phyloP scores from a whole-genome alignment of 2,329 filamentous ascomycete genomes.

The Penicillium sp. region DNA sequence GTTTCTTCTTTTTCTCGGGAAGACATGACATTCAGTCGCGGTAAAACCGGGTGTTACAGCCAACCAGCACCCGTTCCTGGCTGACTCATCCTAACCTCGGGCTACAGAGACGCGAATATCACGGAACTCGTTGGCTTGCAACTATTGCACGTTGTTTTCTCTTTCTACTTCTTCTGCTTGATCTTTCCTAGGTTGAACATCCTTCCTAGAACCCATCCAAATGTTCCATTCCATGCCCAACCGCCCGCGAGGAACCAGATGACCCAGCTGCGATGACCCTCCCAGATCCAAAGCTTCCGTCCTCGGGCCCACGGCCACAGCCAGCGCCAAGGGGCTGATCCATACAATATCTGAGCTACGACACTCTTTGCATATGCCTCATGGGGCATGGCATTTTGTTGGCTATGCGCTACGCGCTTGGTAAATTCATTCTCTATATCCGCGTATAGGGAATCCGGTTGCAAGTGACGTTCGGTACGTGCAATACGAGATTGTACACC shows the following conservation, averaged over 20 bases:
- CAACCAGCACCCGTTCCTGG: constrained; percentile 28
- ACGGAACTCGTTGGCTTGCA: constrained; percentile 21
- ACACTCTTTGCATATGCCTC: constrained; percentile 56
- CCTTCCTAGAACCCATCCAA: constrained; percentile 47
- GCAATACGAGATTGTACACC: constrained; percentile 61
- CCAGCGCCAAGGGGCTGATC: constrained; percentile 47
- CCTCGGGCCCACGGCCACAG: constrained; percentile 49
- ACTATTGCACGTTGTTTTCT: not conserved
- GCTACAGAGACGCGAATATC: constrained; percentile 31
- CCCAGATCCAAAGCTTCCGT: constrained; percentile 45
- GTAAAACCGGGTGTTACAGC: constrained; percentile 28
- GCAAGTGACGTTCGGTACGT: constrained; percentile 50
- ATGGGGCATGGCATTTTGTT: constrained; percentile 53
- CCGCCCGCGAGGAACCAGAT: constrained; percentile 53
- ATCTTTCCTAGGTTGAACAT: constrained; percentile 52
- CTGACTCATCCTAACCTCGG: constrained; percentile 29
- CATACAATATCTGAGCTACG: constrained; percentile 53
- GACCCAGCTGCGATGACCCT: constrained; percentile 53
- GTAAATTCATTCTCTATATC: constrained; percentile 54
- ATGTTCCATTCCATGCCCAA: constrained; percentile 44
- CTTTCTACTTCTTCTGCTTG: constrained; percentile 9
- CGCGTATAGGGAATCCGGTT: constrained; percentile 51
- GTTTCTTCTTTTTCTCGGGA: constrained; percentile 37
- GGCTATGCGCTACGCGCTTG: constrained; percentile 53
- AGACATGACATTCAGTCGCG: constrained; percentile 27